Conservation (phyloP, 2,329 filamentous ascomycete species). For the Colletotrichum zoysiae region DNA sequence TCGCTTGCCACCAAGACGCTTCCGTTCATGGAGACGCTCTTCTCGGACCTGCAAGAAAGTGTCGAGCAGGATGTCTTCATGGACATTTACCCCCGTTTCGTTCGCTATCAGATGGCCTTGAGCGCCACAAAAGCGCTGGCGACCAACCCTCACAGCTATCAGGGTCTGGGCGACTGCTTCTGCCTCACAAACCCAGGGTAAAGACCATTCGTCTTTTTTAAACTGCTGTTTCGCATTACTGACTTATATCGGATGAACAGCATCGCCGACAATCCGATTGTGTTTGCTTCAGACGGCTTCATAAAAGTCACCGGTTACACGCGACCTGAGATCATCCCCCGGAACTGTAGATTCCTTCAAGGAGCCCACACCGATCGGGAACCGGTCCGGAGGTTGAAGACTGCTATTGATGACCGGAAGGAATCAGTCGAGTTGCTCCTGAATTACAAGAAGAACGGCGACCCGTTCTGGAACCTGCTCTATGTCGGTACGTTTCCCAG, state of each 20-base stretch:
- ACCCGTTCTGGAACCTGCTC: slow-evolving; percentile 69
- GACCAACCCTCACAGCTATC: slow-evolving; percentile 54
- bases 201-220: background rate
- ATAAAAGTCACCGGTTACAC: slow-evolving; percentile 63
- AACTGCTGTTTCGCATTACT: background rate
- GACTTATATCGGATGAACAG: slow-evolving; percentile 46
- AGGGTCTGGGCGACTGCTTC: slow-evolving; percentile 70
- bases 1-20: slow-evolving; percentile 58
- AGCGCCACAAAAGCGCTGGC: slow-evolving; percentile 61
- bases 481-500: slow-evolving; percentile 57
- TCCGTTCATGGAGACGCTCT: slow-evolving; percentile 60
- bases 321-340: slow-evolving; percentile 60
- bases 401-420: slow-evolving; percentile 55
- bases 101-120: slow-evolving; percentile 63
- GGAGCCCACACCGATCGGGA: slow-evolving; percentile 59
- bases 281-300: slow-evolving; percentile 65
- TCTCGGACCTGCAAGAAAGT: slow-evolving; percentile 57
- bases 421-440: slow-evolving; percentile 64
- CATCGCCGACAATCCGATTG: slow-evolving; percentile 64
- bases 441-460: slow-evolving; percentile 64
- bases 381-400: slow-evolving; percentile 56
- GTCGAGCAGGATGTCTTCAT: slow-evolving; percentile 59
- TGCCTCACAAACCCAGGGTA: slow-evolving; percentile 64
- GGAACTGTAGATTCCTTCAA: slow-evolving; percentile 66
- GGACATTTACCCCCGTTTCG: slow-evolving; percentile 66